Base-by-base conservation (phyloP, 2,329 filamentous ascomycete genomes). In the Mollisia scopiformis region DNA sequence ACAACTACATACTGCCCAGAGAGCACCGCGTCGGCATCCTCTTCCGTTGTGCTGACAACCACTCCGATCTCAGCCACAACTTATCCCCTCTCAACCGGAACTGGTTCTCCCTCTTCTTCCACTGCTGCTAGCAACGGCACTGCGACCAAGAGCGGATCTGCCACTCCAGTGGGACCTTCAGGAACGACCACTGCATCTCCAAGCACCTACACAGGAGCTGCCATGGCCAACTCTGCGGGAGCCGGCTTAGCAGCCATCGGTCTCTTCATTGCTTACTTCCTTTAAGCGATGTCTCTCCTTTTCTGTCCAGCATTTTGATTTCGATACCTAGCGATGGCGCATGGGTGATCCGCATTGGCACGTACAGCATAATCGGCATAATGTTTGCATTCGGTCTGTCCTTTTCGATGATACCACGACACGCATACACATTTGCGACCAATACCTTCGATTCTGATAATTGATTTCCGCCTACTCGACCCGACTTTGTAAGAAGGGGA, bases 221-320 rank as follows among this genome's bases (percentile, higher is more conserved):
- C 62, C 5, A 51, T 51, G 2, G 28, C 50, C n/a, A 59, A 65
- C 55, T 53, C 58, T 30, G 79, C 75, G 6, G 69, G 74, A 13
- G 68, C 58, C 11, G 54, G 58, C 30, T 50, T 66, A 6, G 79
- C 74, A 8, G 70, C 74, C 11, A 68, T 63, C 3, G 58, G 58
- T 16, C 43, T 66, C 14, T 30, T 63, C 35, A 23, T 55, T 25
- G 63, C 61, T 52, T 66, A 66, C 50, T 63, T 66, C 56, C 49
- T 66, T 2, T 66, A 60, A 62, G 27, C 51, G 31, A n/a, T 6
- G 4, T 6, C 25, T 27, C 13, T 11, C 35, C 31, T 41, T 33
- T 14, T 11, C 14, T 10, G 6, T 23, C 8, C 21, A 28, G n/a
- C 39, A 41, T 57, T 35, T 59, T 8, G 8, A 25, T 39, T 37